Evolutionary conservation across 441 rosid species (phyloP).

Genomic region (Adansonia grandidieri): DNA sequence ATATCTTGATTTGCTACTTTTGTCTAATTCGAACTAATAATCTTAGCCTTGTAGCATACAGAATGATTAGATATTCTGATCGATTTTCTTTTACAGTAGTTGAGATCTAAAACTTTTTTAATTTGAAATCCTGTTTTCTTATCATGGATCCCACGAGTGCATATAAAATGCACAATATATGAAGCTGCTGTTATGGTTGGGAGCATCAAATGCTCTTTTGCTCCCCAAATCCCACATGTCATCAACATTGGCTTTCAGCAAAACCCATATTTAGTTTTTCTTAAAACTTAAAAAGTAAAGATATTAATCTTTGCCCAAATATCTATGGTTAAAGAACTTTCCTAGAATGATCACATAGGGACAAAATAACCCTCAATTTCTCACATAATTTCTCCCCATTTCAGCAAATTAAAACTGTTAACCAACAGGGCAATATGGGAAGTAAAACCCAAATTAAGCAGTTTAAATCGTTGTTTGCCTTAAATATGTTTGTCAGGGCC

Average conservation of each 20-base stretch:
- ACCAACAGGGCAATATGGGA: slow-evolving; percentile 16
- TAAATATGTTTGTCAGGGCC: slow-evolving; percentile 2
- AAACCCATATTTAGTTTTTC: neutral
- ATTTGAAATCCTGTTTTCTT: slow-evolving; percentile 2
- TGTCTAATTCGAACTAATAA: neutral
- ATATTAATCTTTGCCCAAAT: slow-evolving; percentile 4
- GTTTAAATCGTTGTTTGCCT: slow-evolving; percentile 1
- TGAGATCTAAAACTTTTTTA: neutral
- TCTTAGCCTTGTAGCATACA: neutral
- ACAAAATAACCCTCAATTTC: slow-evolving; percentile 17
- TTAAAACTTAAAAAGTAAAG: neutral
- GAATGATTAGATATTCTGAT: slow-evolving; percentile 9
- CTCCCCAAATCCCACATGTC: slow-evolving; percentile 16
- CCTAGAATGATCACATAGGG: neutral
- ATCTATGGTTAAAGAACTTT: slow-evolving; percentile 5
- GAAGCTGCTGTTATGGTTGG: slow-evolving; percentile 11
- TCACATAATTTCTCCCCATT: neutral
- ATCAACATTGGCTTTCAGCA: neutral
- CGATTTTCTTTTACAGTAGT: neutral
- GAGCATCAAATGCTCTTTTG: slow-evolving; percentile 18
- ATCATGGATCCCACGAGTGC: neutral
- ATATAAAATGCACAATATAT: neutral
- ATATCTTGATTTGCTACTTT: neutral
- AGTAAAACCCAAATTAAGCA: slow-evolving; percentile 12
- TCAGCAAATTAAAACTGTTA: neutral